Evolutionary conservation across 805 yeast species (phyloP), one percentile per base, ranked within the genome.

Genomic region (Candida awuae): DNA sequence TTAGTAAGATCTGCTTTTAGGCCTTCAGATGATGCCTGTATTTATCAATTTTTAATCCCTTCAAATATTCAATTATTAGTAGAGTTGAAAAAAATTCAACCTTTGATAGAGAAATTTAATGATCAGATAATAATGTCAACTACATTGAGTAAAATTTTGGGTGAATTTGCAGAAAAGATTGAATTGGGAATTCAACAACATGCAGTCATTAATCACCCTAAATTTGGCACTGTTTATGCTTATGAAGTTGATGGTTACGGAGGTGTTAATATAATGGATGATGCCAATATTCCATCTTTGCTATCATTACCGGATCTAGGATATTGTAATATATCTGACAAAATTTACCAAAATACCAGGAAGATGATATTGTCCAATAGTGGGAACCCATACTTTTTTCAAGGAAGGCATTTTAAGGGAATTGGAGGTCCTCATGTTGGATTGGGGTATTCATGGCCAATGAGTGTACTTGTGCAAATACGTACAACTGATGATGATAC

Each of bases 351-450:
- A 53, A 84, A 83, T 53, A 86, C 95, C 0, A 65, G 95, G 41
- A 71, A 67, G 35, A 82, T 87, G 94, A 65, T 86, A 9, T 61
- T 84, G 17, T 67, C 77, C 2, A 74, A 71, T 39, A 50, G 59
- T 5, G 92, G 92, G 0, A 86, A 86, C 54, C 95, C 96, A 1
- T 86, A 84, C 57, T 86, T 62, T 50, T 61, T 83, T 31, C 56
- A 61, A 29, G 95, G 95, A 0, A 49, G 51, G 4, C 59, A 57
- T 45, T 81, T 87, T 52, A 68, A 71, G 47, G 95, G 95, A 0
- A 71, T 87, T 44, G 95, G 96, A 0, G 95, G 95, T 0, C 96
- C 96, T 0, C 96, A 86, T 56, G 73, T 86, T 30, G 95, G 95
- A 1, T 69, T 81, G 17, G 63, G 68, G 16, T 69, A 78, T 54